Evolutionary conservation across 1,139 yeast species (phyloP), one percentile per base, ranked within the genome.

Genomic region (Spathaspora sp.): DNA sequence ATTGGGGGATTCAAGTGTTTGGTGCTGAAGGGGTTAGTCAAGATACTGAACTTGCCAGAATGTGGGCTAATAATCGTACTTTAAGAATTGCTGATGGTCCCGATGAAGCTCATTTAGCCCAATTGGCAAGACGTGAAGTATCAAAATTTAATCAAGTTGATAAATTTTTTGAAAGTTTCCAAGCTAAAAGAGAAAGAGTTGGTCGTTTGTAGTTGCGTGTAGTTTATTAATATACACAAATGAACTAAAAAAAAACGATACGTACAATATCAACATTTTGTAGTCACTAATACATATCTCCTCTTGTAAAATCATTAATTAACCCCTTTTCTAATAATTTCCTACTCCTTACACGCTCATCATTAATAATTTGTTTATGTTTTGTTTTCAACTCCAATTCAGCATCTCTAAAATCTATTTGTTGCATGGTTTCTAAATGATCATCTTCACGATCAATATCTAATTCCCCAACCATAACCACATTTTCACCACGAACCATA

Each of bases 401-500:
- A 5, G 93, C 95, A 42, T 76, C 80, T 44, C 72, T 76, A 60
- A 80, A 87, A 24, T 85, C 78, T 29, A 88, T 73, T 59, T 80
- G 81, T 49, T 76, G 71, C 63, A 83, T 72, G 16, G 68, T 66
- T 40, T 75, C 75, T 59, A 87, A 74, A 48, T 87, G 86, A 51
- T 74, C 81, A 60, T 87, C 96, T 65, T 91, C 97, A 55, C 73
- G 80, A 60, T 89, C 97, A 52, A 90, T 86, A 64, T 93, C 97
- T 46, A 93, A 79, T 63, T 93, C 98, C 18, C 99, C 99, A 66
- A 93, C 68, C 82, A 91, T 81, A n/a, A 91, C 95, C 13, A 93
- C 95, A 59, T 93, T 93, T 66, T 93, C 99, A 52, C 99, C 99
- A 68, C 99, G 86, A 36, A 95, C 86, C 74, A 95, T 81, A 60